Evolutionary conservation across 2,329 filamentous ascomycete genomes (phyloP), one percentile per base, ranked within the genome.

Genomic region (Lachnellula hyalina): DNA sequence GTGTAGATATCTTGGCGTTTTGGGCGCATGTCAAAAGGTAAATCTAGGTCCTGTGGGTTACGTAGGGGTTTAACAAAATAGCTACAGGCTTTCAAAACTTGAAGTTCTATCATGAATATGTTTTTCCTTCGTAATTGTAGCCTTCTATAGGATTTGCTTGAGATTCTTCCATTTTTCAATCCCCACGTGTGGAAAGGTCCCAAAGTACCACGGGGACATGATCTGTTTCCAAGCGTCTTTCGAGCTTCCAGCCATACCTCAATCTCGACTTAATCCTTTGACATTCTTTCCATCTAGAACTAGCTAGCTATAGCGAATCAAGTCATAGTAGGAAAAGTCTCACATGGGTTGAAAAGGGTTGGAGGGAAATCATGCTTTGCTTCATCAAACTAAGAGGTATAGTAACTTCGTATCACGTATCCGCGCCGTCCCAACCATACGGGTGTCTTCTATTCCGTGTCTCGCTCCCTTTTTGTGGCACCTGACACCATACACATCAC

Each of bases 1-100:
- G 36, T 59, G 54, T 64, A 60, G 60, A 63, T 53, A 59, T 61
- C 53, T 52, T 38, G 65, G 64, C 64, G 64, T 67, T 67, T 47
- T 36, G 36, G 63, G 60, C 36, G 56, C 47, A 42, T 59, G 40
- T 58, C 41, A 58, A 48, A 47, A 48, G 53, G 55, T 36, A 46
- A 53, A 41, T 11, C 15, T 51, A 51, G 55, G 36, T 60, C 48
- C 52, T 38, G 40, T 42, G 51, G 58, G 34, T 28, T 55, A 35
- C 50, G 44, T 32, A 49, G 55, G 55, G 50, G 47, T 48, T 49
- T 17, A 52, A 54, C 44, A 45, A 54, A 56, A 59, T 38, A 47
- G 44, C 36, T 14, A 21, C 34, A 23, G 40, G n/a, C 21, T 46
- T 36, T 41, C 12, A n/a, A 42, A 28, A 47, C 17, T 44, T 23